Evolutionary conservation across 2,329 filamentous ascomycete species (phyloP), one percentile per base, ranked within the genome.

Genomic region (Emericellopsis atlantica): DNA sequence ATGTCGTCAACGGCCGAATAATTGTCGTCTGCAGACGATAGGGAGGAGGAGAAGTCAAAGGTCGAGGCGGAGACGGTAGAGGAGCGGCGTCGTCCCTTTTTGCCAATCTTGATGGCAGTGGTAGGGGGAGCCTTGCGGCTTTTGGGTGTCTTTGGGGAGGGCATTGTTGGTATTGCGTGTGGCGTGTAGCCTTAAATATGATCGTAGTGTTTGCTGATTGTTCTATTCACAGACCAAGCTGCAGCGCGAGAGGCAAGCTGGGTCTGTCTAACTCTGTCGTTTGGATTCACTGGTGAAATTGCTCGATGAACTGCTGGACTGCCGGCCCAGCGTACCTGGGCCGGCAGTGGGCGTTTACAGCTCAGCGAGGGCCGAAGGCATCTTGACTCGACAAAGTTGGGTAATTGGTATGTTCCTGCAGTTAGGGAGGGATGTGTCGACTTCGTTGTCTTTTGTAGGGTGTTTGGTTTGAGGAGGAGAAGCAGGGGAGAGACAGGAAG

Each of bases 341-440:
- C 76, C 79, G 80, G 80, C 78, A 88, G 83, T 81, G 79, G 79
- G 75, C 67, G 76, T 86, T 89, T 88, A 93, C 82, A 90, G 84
- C 83, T 82, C 81, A 84, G 79, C 81, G 81, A 83, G 70, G 72
- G 81, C 79, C 79, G 72, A 77, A 76, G 76, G 77, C 75, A 79
- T 81, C 61, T 50, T 66, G 55, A 71, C 70, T 83, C 79, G 81
- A 84, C 79, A 71, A 80, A 81, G 79, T 77, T 74, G 70, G 57
- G 40, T 9, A 29, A 50, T 48, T 56, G 51, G 49, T 56, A 49
- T 57, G 49, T 51, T 50, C 57, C 51, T 59, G 51, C 52, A 43
- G 48, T 40, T 45, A 52, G 45, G 32, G 44, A 49, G 54, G 53
- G 49, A 33, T 45, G 65, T 68, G 63, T 60, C 72, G 76, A 79